A percentile compares a stretch with the other conserved stretches of the same genome.
phyloP scores from a whole-genome alignment of 208 protist species.

The Crithidia bombi region DNA sequence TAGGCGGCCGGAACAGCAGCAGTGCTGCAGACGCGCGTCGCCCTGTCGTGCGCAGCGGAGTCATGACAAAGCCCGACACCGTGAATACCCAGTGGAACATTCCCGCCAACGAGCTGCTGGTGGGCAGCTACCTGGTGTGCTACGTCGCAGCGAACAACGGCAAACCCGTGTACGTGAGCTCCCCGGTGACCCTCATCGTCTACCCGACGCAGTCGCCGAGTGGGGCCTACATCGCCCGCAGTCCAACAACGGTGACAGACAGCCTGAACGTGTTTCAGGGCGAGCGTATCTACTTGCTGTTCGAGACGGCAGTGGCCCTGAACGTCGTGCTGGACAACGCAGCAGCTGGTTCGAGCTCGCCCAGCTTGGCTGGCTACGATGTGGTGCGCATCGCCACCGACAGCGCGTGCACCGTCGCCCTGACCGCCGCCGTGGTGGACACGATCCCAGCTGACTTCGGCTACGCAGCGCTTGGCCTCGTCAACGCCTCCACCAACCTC shows the following conservation, averaged over 20 bases:
- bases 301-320: constrained; percentile 69
- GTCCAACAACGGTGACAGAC: constrained; percentile 17
- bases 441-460: constrained; percentile 70
- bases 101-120: constrained; percentile 29
- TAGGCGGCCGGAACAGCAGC: constrained; percentile 4
- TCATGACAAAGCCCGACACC: constrained; percentile 35
- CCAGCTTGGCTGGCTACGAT: constrained; percentile 29
- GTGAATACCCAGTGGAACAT: constrained; percentile 77
- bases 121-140: constrained; percentile 79
- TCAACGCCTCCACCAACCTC: constrained; percentile 26
- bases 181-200: constrained; percentile 57
- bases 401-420: constrained; percentile 33
- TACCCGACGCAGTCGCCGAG: constrained; percentile 71
- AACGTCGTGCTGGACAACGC: constrained; percentile 58
- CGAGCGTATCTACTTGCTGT: constrained; percentile 85
- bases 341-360: constrained; percentile 15
- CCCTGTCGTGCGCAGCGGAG: constrained; percentile 5
- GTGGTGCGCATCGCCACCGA: constrained; percentile 64
- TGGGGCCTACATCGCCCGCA: constrained; percentile 63
- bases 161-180: constrained; percentile 56
- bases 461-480: constrained; percentile 54
- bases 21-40: not conserved
- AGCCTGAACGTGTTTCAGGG: constrained; percentile 54
- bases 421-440: constrained; percentile 40
- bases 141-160: constrained; percentile 69